A percentile compares a stretch with the other conserved stretches of the same genome.
Evolutionary conservation across 176 grass and related monocot genomes (phyloP).

Genomic region (Thalia dealbata): DNA sequence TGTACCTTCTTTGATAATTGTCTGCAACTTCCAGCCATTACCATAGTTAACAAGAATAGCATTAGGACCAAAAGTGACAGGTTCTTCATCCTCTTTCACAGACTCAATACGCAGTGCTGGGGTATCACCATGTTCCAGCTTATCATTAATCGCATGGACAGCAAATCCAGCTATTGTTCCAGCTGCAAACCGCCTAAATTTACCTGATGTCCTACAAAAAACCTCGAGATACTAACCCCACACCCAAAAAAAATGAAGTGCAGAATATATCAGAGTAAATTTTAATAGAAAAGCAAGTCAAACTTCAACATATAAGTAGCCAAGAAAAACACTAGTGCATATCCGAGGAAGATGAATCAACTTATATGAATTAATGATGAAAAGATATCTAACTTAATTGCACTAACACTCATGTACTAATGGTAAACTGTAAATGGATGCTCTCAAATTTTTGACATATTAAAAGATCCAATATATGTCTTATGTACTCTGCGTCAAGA

Average conservation of each 20-base stretch:
- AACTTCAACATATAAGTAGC: no score
- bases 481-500: no score
- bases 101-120: constrained; percentile 69
- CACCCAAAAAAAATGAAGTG: neutral
- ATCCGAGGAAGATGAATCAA: neutral
- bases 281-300: neutral
- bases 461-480: no score
- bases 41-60: constrained; percentile 69
- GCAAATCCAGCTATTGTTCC: constrained; percentile 64
- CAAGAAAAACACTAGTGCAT: neutral
- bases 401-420: no score
- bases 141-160: constrained; percentile 57
- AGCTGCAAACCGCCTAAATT: constrained; percentile 61
- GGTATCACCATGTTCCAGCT: constrained; percentile 31
- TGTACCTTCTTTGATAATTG: constrained; percentile 41
- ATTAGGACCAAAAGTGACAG: constrained; percentile 63
- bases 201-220: constrained; percentile 56
- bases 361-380: neutral
- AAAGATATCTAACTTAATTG: neutral
- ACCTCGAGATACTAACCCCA: constrained; percentile 70
- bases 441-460: no score
- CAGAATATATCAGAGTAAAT: neutral
- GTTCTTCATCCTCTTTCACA: constrained; percentile 68
- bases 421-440: no score
- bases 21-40: constrained; percentile 65